phyloP scores from a whole-genome alignment of 2,329 filamentous ascomycete species.

The Raffaelea ambrosiae region DNA sequence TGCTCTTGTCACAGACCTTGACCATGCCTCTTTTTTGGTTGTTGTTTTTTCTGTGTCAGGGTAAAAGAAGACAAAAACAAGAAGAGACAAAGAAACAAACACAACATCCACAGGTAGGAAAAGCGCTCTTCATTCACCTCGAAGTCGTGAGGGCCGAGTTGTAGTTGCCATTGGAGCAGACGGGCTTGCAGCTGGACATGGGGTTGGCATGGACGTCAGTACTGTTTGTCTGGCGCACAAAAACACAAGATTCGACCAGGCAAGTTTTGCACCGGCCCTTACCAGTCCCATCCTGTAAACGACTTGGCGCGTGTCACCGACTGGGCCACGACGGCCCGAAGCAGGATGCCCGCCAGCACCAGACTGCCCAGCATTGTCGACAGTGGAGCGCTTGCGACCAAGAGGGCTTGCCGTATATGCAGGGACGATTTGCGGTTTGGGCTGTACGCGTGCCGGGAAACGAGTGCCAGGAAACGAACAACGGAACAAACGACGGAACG shows the following conservation, averaged over 20 bases:
- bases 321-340: constrained; percentile 2
- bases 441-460: too few species aligned
- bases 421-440: too few species aligned
- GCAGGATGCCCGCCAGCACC: background rate
- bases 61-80: background rate
- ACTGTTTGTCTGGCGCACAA: too few species aligned
- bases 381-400: too few species aligned
- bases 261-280: background rate
- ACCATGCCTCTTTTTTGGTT: constrained; percentile 10
- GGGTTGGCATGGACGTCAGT: too few species aligned
- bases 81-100: too few species aligned
- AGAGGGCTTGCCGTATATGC: too few species aligned
- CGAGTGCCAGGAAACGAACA: too few species aligned
- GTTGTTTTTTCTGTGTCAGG: background rate
- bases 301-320: constrained; percentile 9
- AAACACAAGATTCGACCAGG: too few species aligned
- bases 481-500: too few species aligned
- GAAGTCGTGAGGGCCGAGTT: constrained; percentile 4
- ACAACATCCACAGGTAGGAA: too few species aligned
- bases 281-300: constrained; percentile 16
- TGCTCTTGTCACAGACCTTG: constrained; percentile 6
- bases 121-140: background rate
- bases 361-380: constrained; percentile 2
- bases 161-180: constrained; percentile 11
- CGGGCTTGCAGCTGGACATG: constrained; percentile 14